Evolutionary conservation across 2,329 filamentous ascomycete species (phyloP).

Genomic region (Pseudogymnoascus destructans): DNA sequence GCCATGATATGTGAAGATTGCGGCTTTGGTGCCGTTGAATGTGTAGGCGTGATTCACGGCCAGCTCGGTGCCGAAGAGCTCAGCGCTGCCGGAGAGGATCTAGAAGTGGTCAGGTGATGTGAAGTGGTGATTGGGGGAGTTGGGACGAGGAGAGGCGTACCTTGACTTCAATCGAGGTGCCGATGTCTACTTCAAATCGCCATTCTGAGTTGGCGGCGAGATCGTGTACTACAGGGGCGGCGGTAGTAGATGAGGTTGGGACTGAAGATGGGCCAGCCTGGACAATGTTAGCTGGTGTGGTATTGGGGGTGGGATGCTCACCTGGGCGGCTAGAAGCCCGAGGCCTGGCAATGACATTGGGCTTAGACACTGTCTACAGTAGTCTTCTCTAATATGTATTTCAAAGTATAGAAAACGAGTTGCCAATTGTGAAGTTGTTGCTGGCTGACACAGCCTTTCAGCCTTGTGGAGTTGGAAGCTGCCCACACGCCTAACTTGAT

Average conservation of each 20-base stretch:
- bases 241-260: conserved; percentile 20
- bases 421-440: not conserved
- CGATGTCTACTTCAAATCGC: conserved; percentile 59
- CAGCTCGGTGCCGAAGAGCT: conserved; percentile 91
- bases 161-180: conserved; percentile 38
- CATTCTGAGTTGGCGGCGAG: conserved; percentile 60
- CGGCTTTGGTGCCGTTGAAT: conserved; percentile 70
- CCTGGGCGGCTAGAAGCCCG: conserved; percentile 41
- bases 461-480: conserved; percentile 7
- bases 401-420: conserved; percentile 14
- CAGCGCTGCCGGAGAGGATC: conserved; percentile 69
- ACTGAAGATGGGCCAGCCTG: conserved; percentile 14
- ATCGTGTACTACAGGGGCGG: conserved; percentile 33
- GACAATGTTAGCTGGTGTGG: conserved; percentile 13
- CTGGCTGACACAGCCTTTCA: conserved; percentile 9
- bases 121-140: conserved; percentile 21
- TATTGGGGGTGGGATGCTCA: conserved; percentile 17
- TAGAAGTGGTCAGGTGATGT: conserved; percentile 31
- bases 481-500: conserved; percentile 3
- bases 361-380: not conserved
- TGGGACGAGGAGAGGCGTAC: conserved; percentile 25
- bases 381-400: not conserved
- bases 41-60: conserved; percentile 67
- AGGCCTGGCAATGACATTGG: conserved; percentile 62
- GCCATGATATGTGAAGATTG: conserved; percentile 85